These are phyloP conservation scores for Claviceps digitariae DNA, from an alignment of 2,329 filamentous ascomycete genomes.

Conservation along the genomic window DNA sequence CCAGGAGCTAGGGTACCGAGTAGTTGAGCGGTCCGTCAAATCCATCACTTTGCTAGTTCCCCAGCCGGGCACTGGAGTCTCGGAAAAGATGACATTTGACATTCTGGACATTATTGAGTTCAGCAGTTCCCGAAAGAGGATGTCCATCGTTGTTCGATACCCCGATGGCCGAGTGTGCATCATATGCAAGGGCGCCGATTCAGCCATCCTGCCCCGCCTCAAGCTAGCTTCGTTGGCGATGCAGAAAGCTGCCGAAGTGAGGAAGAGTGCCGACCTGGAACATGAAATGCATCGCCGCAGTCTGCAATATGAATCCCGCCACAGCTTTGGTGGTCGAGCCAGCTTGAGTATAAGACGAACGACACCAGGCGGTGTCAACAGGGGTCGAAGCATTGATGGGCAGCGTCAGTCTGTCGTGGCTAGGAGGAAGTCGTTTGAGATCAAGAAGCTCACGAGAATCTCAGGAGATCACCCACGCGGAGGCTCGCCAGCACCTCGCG, in stretches of 20 bases:
- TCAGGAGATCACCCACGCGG: constrained; percentile 27
- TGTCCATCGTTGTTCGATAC: constrained; percentile 81
- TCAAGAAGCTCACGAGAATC: constrained; percentile 23
- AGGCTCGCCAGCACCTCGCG: constrained; percentile 24
- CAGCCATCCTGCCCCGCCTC: constrained; percentile 63
- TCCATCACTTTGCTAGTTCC: constrained; percentile 43
- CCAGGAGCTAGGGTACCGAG: constrained; percentile 68
- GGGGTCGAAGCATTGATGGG: constrained; percentile 15
- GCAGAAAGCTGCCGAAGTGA: constrained; percentile 56
- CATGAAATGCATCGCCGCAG: constrained; percentile 41
- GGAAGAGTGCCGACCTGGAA: constrained; percentile 48
- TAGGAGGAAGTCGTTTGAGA: constrained; percentile 33
- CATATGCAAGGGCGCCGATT: constrained; percentile 86
- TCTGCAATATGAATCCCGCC: constrained; percentile 39
- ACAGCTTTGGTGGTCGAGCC: constrained; percentile 40
- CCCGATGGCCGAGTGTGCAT: constrained; percentile 71
- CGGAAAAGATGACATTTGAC: constrained; percentile 53
- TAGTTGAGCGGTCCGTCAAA: constrained; percentile 59
- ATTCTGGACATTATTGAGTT: constrained; percentile 84
- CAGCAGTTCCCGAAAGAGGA: constrained; percentile 75
- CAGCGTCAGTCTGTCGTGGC: constrained; percentile 16
- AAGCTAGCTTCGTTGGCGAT: constrained; percentile 59
- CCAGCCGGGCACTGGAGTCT: constrained; percentile 19
- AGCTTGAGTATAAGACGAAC: constrained; percentile 38
- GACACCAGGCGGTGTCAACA: constrained; percentile 14